phyloP scores from a whole-genome alignment of 2,329 filamentous ascomycete species.

The Fusarium incarnatum region DNA sequence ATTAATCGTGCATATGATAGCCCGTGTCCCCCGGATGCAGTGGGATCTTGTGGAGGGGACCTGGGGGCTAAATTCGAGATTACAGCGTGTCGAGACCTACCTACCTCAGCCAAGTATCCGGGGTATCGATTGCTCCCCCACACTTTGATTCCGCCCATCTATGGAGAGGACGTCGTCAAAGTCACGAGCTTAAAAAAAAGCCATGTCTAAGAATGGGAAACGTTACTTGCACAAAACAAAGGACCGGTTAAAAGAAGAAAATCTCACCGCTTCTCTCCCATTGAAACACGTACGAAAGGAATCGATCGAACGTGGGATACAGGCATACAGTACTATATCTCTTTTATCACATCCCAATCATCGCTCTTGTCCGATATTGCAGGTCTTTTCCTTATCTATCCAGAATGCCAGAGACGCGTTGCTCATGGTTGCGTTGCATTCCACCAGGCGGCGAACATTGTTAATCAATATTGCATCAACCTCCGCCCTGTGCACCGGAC shows the following conservation, averaged over 20 bases:
- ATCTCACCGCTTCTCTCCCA: conserved; percentile 35
- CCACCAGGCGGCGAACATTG: conserved; percentile 15
- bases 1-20: conserved; percentile 36
- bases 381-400: conserved; percentile 31
- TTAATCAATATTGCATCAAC: conserved; percentile 8
- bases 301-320: conserved; percentile 14
- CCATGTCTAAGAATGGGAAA: conserved; percentile 15
- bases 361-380: conserved; percentile 21
- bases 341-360: conserved; percentile 10
- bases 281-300: background rate
- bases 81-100: conserved; percentile 12
- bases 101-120: conserved; percentile 18
- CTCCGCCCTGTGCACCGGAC: conserved; percentile 12
- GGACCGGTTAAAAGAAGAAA: background rate
- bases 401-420: conserved; percentile 7
- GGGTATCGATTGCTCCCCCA: conserved; percentile 32
- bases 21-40: conserved; percentile 29
- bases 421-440: conserved; percentile 28
- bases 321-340: background rate
- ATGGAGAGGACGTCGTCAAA: background rate
- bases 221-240: background rate
- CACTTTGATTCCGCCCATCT: conserved; percentile 18
- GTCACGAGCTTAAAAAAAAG: conserved; percentile 22
- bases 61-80: conserved; percentile 6
- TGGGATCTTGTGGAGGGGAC: conserved; percentile 17